Conservation (phyloP, 257 asterid genomes). For the Salvia miltiorrhiza region DNA sequence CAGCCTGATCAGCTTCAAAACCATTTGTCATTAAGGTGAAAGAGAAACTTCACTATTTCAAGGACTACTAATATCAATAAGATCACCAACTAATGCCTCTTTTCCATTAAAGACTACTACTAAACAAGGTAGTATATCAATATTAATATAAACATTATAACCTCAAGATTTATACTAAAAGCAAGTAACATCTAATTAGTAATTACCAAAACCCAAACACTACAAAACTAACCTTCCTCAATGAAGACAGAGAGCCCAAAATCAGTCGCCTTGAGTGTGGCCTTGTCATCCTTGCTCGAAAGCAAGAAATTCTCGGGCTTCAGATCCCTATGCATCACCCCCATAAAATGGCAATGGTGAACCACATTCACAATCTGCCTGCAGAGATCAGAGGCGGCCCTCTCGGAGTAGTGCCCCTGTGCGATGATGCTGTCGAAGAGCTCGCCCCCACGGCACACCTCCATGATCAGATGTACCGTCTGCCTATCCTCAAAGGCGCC, state of each 20-base stretch:
- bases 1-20: background rate
- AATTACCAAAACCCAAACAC: background rate
- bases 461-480: conserved; percentile 62
- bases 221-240: conserved; percentile 48
- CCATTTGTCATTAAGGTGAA: background rate
- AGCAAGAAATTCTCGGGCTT: conserved; percentile 75
- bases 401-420: conserved; percentile 63
- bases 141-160: too few relatives aligned
- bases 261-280: conserved; percentile 64
- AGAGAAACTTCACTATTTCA: background rate
- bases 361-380: conserved; percentile 77
- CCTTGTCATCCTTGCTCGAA: conserved; percentile 49
- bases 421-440: conserved; percentile 65
- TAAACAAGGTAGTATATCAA: background rate
- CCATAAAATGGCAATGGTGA: conserved; percentile 73
- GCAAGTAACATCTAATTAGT: background rate
- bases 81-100: background rate
- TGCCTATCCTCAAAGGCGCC: conserved; percentile 64
- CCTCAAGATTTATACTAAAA: background rate
- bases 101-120: background rate
- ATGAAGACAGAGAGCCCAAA: conserved; percentile 70
- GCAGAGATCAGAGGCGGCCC: conserved; percentile 55
- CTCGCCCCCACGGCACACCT: conserved; percentile 70
- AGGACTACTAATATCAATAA: background rate
- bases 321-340: conserved; percentile 76